phyloP scores from a whole-genome alignment of 768 basidiomycete species.

The Leccinum variicolor region DNA sequence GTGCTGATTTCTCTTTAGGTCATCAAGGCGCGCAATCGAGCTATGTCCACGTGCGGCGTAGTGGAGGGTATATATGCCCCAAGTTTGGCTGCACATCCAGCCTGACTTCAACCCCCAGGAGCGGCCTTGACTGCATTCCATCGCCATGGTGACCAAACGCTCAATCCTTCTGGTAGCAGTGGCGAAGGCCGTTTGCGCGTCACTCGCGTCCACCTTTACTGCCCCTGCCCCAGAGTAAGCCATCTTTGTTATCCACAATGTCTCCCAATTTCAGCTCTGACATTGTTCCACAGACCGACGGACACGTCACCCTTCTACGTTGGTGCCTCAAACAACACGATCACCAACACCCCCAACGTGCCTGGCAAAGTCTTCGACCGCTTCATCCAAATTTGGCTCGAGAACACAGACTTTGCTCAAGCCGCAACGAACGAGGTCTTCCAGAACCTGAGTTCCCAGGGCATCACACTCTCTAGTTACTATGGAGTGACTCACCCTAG shows the following conservation, averaged over 20 bases:
- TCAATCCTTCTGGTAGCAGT: slow-evolving; percentile 13
- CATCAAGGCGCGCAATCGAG: not conserved
- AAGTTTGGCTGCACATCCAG: not conserved
- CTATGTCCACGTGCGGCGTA: slow-evolving; percentile 7
- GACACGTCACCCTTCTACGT: slow-evolving; percentile 37
- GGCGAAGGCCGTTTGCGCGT: slow-evolving; percentile 20
- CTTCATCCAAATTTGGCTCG: slow-evolving; percentile 57
- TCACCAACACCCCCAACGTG: slow-evolving; percentile 37
- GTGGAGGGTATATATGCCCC: slow-evolving; percentile 9
- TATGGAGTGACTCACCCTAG: slow-evolving; percentile 56
- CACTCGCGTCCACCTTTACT: slow-evolving; percentile 25
- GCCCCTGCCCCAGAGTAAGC: slow-evolving; percentile 29
- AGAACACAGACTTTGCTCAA: slow-evolving; percentile 53
- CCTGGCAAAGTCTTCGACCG: slow-evolving; percentile 44
- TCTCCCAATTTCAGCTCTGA: not conserved
- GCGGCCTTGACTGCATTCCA: not conserved
- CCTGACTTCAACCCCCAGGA: not conserved
- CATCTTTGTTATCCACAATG: not conserved
- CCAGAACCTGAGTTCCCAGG: slow-evolving; percentile 42
- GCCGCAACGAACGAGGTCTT: slow-evolving; percentile 30
- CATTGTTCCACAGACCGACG: slow-evolving; percentile 20
- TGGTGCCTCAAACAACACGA: slow-evolving; percentile 41
- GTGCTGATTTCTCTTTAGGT: not conserved
- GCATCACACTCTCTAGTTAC: slow-evolving; percentile 45
- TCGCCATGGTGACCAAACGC: slow-evolving; percentile 15